Evolutionary conservation across 257 asterid species (phyloP).

Genomic region (Capsicum pubescens): DNA sequence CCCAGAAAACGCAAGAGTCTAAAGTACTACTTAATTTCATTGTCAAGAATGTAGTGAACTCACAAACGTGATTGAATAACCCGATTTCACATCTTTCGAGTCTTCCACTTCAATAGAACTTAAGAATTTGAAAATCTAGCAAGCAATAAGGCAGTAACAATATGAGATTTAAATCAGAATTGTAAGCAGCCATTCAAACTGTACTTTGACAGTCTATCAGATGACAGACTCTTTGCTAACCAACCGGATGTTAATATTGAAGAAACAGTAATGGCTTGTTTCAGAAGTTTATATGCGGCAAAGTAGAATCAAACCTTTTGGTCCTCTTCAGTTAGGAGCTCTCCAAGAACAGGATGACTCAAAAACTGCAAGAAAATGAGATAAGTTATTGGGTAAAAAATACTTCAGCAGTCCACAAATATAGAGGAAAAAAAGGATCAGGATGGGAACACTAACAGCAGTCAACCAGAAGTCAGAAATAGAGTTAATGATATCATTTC

Average conservation of each 20-base stretch:
- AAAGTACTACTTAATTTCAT: background rate
- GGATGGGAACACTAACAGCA: constrained; percentile 67
- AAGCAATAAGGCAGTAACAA: constrained; percentile 23
- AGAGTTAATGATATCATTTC: constrained; percentile 72
- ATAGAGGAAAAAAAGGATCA: background rate
- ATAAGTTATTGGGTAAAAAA: background rate
- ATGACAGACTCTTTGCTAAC: background rate
- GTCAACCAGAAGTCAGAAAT: constrained; percentile 98
- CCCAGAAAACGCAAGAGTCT: constrained; percentile 1
- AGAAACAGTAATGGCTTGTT: constrained; percentile 12
- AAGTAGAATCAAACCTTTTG: constrained; percentile 37
- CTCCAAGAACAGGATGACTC: constrained; percentile 94
- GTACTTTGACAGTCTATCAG: background rate
- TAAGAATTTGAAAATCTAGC: constrained; percentile 82
- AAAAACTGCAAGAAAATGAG: constrained; percentile 61
- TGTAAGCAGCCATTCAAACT: background rate
- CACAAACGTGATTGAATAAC: constrained; percentile 87
- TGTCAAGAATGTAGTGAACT: constrained; percentile 40
- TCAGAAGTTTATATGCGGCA: background rate
- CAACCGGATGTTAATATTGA: background rate
- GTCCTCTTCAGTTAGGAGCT: constrained; percentile 89
- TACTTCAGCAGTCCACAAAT: background rate
- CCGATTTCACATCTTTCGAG: constrained; percentile 90
- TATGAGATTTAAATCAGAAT: constrained; percentile 6
- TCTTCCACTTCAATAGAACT: constrained; percentile 91